Percentiles rank a stretch among this genome's conserved stretches.
Conservation (phyloP, 2,329 filamentous ascomycete species). For the Canariomyces notabilis region DNA sequence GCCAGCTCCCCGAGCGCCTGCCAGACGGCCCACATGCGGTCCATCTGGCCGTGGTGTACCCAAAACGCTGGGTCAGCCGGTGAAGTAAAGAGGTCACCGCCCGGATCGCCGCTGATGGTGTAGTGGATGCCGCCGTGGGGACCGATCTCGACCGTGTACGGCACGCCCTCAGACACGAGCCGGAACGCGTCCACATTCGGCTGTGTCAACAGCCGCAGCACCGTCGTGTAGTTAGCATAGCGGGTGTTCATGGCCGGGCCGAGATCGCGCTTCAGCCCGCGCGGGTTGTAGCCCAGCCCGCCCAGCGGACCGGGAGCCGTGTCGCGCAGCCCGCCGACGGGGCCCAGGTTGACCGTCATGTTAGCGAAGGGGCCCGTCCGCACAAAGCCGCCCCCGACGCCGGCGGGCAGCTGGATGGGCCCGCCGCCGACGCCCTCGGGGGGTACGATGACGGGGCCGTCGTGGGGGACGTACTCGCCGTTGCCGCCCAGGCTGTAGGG, state of each 20-base stretch:
- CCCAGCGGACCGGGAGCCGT: slow-evolving; percentile 17
- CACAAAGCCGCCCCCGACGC: slow-evolving; percentile 53
- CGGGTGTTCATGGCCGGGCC: slow-evolving; percentile 14
- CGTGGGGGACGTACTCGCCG: slow-evolving; percentile 30
- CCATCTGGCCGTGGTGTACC: slow-evolving; percentile 18
- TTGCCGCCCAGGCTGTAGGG: slow-evolving; percentile 40
- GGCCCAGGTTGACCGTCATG: slow-evolving; percentile 39
- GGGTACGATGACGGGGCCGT: slow-evolving; percentile 23
- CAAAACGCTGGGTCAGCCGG: slow-evolving; percentile 17
- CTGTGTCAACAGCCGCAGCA: slow-evolving; percentile 7
- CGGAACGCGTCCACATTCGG: slow-evolving; percentile 13
- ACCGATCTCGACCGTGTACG: slow-evolving; percentile 20
- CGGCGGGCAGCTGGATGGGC: slow-evolving; percentile 33
- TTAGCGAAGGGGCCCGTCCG: slow-evolving; percentile 43
- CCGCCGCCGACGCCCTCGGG: slow-evolving; percentile 26
- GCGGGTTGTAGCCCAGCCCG: slow-evolving; percentile 32
- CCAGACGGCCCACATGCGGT: slow-evolving; percentile 18
- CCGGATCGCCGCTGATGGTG: slow-evolving; percentile 32
- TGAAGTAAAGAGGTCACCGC: slow-evolving; percentile 26
- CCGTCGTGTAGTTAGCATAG: slow-evolving; percentile 10
- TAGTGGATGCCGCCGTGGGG: slow-evolving; percentile 28
- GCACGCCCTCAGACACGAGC: slow-evolving; percentile 13
- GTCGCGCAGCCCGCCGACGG: slow-evolving; percentile 22
- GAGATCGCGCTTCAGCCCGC: slow-evolving; percentile 31
- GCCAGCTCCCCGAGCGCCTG: slow-evolving; percentile 18